A percentile compares a stretch with the other conserved stretches of the same genome.
These are phyloP conservation scores for Spathaspora girioi DNA, from an alignment of 805 yeast genomes.

Conservation along the genomic window DNA sequence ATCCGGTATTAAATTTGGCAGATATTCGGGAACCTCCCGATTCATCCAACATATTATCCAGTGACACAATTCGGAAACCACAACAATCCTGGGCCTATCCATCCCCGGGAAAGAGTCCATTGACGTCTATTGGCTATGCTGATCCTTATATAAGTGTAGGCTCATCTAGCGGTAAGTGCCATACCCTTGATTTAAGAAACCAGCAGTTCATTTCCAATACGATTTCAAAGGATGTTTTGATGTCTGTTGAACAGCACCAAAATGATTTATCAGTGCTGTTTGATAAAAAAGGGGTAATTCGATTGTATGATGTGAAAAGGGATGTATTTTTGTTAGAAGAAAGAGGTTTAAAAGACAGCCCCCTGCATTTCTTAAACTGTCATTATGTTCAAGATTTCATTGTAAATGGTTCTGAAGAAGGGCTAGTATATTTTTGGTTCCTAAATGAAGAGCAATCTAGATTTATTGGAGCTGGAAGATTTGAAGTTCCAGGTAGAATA, in stretches of 20 bases:
- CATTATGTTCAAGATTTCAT: conserved; percentile 6
- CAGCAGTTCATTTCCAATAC: conserved; percentile 10
- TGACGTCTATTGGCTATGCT: conserved; percentile 16
- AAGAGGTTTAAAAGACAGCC: background rate
- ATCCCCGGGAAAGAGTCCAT: conserved; percentile 21
- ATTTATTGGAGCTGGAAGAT: background rate
- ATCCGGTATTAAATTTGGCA: conserved; percentile 18
- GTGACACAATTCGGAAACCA: conserved; percentile 9
- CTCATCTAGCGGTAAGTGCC: conserved; percentile 20
- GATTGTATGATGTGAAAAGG: conserved; percentile 3
- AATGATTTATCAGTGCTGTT: conserved; percentile 4
- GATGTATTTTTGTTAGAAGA: background rate
- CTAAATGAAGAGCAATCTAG: background rate
- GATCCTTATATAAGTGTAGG: conserved; percentile 12
- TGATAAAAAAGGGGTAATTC: conserved; percentile 6
- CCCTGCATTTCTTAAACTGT: background rate
- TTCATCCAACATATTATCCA: background rate
- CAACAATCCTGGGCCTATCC: conserved; percentile 1
- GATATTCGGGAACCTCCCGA: conserved; percentile 15
- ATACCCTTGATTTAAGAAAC: conserved; percentile 20
- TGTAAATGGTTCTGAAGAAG: conserved; percentile 16
- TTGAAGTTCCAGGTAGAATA: background rate
- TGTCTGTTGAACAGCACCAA: conserved; percentile 4
- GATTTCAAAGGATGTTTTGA: background rate
- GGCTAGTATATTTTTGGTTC: conserved; percentile 15